phyloP scores from a whole-genome alignment of 2,329 filamentous ascomycete genomes.

The Hawksworthiomyces lignivorus region DNA sequence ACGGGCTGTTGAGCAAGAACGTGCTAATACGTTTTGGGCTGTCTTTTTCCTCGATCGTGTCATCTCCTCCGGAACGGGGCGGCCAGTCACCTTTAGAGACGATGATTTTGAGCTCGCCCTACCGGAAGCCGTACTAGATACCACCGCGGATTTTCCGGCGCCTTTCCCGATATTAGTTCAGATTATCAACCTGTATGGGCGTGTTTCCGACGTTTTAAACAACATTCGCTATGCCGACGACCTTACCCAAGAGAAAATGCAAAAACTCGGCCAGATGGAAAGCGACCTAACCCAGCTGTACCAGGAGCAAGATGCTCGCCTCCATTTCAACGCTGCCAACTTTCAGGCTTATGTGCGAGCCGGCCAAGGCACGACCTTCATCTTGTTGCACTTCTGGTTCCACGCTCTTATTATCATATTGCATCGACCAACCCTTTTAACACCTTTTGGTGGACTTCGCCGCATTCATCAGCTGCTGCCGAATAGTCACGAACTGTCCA shows the following conservation, averaged over 20 bases:
- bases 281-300: constrained; percentile 65
- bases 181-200: constrained; percentile 79
- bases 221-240: constrained; percentile 67
- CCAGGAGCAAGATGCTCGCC: constrained; percentile 62
- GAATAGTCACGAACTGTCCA: constrained; percentile 73
- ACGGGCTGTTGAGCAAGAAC: constrained; percentile 66
- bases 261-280: constrained; percentile 69
- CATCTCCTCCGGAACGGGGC: constrained; percentile 79
- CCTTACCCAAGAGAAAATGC: constrained; percentile 66
- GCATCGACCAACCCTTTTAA: constrained; percentile 74
- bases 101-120: constrained; percentile 79
- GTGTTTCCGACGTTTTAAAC: constrained; percentile 78
- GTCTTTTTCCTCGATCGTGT: constrained; percentile 82
- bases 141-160: constrained; percentile 61
- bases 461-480: constrained; percentile 64
- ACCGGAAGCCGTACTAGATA: constrained; percentile 40
- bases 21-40: constrained; percentile 83
- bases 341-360: constrained; percentile 77
- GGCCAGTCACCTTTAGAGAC: constrained; percentile 75
- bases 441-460: constrained; percentile 57
- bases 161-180: constrained; percentile 74
- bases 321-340: constrained; percentile 80
- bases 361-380: constrained; percentile 79
- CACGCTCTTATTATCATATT: constrained; percentile 79
- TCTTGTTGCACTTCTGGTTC: constrained; percentile 83